These are phyloP conservation scores for Apophysomyces variabilis DNA, from an alignment of 371 early-diverging fungal species.

Conservation along the genomic window DNA sequence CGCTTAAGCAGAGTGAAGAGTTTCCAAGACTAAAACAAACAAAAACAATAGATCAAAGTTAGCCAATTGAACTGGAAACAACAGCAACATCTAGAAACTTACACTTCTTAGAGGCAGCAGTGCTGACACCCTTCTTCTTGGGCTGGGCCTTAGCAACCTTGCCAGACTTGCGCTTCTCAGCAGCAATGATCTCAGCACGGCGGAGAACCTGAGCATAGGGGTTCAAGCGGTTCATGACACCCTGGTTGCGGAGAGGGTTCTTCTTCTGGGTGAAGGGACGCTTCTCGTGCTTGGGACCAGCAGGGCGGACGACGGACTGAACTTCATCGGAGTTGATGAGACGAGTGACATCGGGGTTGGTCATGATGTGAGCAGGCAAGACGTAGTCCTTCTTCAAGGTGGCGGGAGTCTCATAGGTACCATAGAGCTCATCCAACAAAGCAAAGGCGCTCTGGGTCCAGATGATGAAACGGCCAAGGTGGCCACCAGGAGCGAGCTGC, in stretches of 20 bases:
- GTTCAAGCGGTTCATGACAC: conserved; percentile 94
- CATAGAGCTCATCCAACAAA: conserved; percentile 94
- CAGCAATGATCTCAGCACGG: conserved; percentile 79
- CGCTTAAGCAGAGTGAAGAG: conserved; percentile 66
- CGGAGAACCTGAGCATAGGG: conserved; percentile 93
- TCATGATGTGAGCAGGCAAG: conserved; percentile 88
- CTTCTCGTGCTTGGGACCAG: conserved; percentile 80
- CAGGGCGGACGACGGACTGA: conserved; percentile 93
- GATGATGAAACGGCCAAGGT: conserved; percentile 99
- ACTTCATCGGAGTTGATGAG: conserved; percentile 98
- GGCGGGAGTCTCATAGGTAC: conserved; percentile 83
- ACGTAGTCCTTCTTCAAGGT: conserved; percentile 94
- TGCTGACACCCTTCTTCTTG: conserved; percentile 40
- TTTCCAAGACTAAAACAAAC: conserved; percentile 46
- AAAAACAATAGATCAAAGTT: too few relatives aligned
- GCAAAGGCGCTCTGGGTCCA: conserved; percentile 99
- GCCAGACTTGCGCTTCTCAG: conserved; percentile 67
- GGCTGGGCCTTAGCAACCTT: conserved; percentile 68
- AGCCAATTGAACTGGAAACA: too few relatives aligned
- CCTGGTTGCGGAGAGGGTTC: conserved; percentile 96
- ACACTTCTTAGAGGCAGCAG: conserved; percentile 60
- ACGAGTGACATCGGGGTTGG: conserved; percentile 96
- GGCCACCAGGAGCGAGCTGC: conserved; percentile 99
- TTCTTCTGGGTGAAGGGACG: conserved; percentile 94
- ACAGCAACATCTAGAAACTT: background rate